Evolutionary conservation across 495 filamentous ascomycete genomes (phyloP).

Genomic region (Aspergillus olivimuriae): DNA sequence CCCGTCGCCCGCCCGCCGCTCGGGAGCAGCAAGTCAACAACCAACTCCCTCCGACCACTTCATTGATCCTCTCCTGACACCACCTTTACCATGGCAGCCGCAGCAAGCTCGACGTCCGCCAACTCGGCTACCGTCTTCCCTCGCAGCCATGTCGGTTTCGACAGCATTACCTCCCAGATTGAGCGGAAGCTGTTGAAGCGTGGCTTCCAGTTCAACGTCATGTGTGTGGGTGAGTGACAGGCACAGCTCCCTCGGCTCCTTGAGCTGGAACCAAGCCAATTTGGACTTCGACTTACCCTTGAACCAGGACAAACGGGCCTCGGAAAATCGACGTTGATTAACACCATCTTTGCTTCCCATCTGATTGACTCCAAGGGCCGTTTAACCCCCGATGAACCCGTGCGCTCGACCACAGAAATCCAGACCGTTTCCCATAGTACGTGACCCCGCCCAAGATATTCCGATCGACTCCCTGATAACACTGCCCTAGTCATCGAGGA

Average conservation of each 20-base stretch:
- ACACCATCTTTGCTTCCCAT: slow-evolving; percentile 99
- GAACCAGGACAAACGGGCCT: slow-evolving; percentile 88
- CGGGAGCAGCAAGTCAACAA: too few species aligned
- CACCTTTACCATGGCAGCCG: slow-evolving; percentile 43
- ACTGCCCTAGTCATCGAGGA: slow-evolving; percentile 83
- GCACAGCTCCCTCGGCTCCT: neutral
- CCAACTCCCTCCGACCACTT: neutral
- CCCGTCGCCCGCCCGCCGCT: too few species aligned
- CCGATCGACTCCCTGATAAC: slow-evolving; percentile 9
- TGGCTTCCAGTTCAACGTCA: slow-evolving; percentile 99
- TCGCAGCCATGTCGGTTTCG: slow-evolving; percentile 96
- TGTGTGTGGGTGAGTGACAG: slow-evolving; percentile 86
- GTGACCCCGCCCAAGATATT: slow-evolving; percentile 10
- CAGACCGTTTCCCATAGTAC: slow-evolving; percentile 88
- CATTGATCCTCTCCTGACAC: neutral
- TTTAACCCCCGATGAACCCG: slow-evolving; percentile 80
- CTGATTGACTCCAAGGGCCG: slow-evolving; percentile 98
- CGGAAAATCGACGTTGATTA: slow-evolving; percentile 97
- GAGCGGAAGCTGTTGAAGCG: slow-evolving; percentile 99
- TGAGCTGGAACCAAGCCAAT: neutral
- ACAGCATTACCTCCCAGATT: slow-evolving; percentile 97
- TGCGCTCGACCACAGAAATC: slow-evolving; percentile 95
- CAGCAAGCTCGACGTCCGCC: slow-evolving; percentile 42
- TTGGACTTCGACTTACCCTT: slow-evolving; percentile 12
- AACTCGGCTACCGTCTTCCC: slow-evolving; percentile 66